Conservation (phyloP, 768 basidiomycete genomes). For the Stropharia rugosoannulata region DNA sequence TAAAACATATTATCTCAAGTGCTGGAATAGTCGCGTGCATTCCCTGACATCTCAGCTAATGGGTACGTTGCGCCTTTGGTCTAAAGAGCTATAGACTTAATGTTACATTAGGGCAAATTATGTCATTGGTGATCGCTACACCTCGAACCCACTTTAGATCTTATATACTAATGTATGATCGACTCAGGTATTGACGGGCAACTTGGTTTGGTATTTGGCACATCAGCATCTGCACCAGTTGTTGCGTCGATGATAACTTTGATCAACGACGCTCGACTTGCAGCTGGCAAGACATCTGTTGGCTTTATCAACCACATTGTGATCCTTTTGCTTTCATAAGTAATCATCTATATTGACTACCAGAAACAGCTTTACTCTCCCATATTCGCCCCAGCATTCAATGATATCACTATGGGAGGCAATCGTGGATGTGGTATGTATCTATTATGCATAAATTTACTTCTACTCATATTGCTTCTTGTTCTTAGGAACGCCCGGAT, state of each 20-base stretch:
- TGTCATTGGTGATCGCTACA: conserved; percentile 29
- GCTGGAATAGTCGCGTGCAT: conserved; percentile 40
- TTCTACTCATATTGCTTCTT: not conserved
- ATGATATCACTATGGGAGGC: conserved; percentile 22
- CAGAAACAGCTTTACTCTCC: conserved; percentile 16
- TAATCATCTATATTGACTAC: not conserved
- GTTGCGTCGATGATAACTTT: conserved; percentile 43
- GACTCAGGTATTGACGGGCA: conserved; percentile 32
- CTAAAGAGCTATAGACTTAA: not conserved
- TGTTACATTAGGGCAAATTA: conserved; percentile 32
- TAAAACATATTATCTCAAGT: not conserved
- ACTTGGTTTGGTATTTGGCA: conserved; percentile 36
- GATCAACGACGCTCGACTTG: conserved; percentile 52
- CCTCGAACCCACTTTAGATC: not conserved
- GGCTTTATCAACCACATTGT: conserved; percentile 50
- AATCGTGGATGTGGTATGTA: conserved; percentile 21
- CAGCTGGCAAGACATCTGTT: conserved; percentile 37
- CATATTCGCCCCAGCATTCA: conserved; percentile 19
- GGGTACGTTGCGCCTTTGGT: conserved; percentile 25
- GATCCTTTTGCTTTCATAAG: not conserved
- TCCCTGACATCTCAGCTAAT: conserved; percentile 51
- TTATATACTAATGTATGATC: not conserved
- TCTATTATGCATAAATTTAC: not conserved
- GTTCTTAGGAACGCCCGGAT: conserved; percentile 29
- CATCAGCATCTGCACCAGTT: conserved; percentile 42